These are phyloP conservation scores for Helicocarpus griseus DNA, from an alignment of 2,329 filamentous ascomycete species.

Conservation along the genomic window DNA sequence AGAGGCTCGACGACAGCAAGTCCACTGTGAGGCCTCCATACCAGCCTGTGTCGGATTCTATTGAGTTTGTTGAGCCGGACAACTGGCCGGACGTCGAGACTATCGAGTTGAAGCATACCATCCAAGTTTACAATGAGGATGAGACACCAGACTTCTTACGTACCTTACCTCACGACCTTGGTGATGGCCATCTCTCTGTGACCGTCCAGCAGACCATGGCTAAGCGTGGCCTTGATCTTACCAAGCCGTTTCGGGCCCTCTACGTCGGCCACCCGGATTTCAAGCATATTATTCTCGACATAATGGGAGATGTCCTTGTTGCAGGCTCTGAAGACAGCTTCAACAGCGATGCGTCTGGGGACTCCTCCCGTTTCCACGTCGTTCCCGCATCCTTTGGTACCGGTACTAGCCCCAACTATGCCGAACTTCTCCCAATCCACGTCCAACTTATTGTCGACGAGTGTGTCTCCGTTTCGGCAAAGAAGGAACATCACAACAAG, in stretches of 20 bases:
- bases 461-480: constrained; percentile 27
- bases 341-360: constrained; percentile 24
- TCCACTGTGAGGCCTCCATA: not conserved
- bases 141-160: constrained; percentile 20
- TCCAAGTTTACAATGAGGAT: constrained; percentile 25
- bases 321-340: constrained; percentile 27
- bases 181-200: constrained; percentile 26
- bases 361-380: constrained; percentile 39
- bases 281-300: constrained; percentile 35
- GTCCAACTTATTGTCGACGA: constrained; percentile 41
- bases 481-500: constrained; percentile 15
- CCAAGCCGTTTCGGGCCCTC: constrained; percentile 36
- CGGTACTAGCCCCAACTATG: constrained; percentile 36
- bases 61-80: constrained; percentile 35
- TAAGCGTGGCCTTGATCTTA: constrained; percentile 27
- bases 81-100: constrained; percentile 29
- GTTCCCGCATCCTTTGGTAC: constrained; percentile 39
- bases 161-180: constrained; percentile 18
- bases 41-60: constrained; percentile 23
- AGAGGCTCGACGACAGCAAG: constrained; percentile 1
- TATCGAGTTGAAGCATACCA: constrained; percentile 34
- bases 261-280: constrained; percentile 32
- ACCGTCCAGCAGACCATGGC: constrained; percentile 38
- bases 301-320: constrained; percentile 39
- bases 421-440: constrained; percentile 39